Base-by-base conservation (phyloP, 495 filamentous ascomycete genomes). In the Xylaria cubensis region DNA sequence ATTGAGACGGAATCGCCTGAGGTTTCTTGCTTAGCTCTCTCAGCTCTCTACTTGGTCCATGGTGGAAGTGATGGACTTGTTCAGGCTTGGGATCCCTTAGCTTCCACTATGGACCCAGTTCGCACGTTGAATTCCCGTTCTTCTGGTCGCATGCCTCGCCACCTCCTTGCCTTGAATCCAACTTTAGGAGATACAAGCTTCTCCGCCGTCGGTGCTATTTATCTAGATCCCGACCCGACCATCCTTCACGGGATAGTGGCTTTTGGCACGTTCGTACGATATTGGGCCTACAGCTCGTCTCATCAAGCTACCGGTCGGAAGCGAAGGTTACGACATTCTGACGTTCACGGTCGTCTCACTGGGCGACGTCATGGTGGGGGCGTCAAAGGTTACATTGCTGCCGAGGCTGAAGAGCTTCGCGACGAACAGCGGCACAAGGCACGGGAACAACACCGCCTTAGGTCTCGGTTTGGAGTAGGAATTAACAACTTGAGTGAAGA, bases 41-140 rank as follows among this genome's bases (percentile, higher is more conserved):
- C 94, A 2, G 94, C 94, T 13, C 85, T 98, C 9, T 94, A 95
- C 76, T 81, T 99, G 34, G 91, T 98, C 1, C 94, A 97, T 79
- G 96, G 96, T 36, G 96, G 96, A 55, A 97, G 93, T 74, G 96
- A 99, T 79, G 95, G 96, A 12, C 88, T 98, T 9, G 95, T 98
- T 9, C 96, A 98, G 77, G 93, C 94, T 7, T 99, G 97, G 97
- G 96, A 99, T 84, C 94, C 93, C 26, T 82, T 99, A 32, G 94
- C 92, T 2, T 98, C 96, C 0, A 92, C 87, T 7, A 83, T 88
- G 12, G 88, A 90, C 32, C 94, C 95, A 0, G 88, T 98, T 72
- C 90, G 94, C 26, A 98, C 94, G 4, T 86, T 99, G 65, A 96
- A 97, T 72, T 95, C 94, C 0, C 91, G 93, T 12, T 96, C 97